These are phyloP conservation scores for Gossypium bickii DNA, from an alignment of 345 rosid genomes.

Conservation along the genomic window DNA sequence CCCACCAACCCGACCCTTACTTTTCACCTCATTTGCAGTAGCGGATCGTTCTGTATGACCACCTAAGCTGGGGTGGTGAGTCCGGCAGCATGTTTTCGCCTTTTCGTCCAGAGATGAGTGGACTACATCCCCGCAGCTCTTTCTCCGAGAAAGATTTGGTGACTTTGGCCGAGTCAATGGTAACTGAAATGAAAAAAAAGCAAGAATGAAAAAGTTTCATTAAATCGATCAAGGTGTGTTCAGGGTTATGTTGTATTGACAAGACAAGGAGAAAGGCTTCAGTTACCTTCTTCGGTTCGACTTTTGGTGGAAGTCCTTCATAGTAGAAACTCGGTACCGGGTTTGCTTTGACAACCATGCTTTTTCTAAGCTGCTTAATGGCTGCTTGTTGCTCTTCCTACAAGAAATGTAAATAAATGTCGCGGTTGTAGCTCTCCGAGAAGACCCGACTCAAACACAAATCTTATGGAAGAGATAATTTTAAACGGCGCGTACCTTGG, in stretches of 20 bases:
- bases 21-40: constrained; percentile 23
- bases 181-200: constrained; percentile 39
- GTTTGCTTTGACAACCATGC: constrained; percentile 73
- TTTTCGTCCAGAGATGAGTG: constrained; percentile 41
- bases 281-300: constrained; percentile 82
- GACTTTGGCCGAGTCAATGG: constrained; percentile 82
- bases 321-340: constrained; percentile 94
- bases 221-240: neutral
- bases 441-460: neutral
- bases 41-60: constrained; percentile 33
- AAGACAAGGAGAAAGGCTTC: neutral
- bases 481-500: constrained; percentile 42
- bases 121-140: constrained; percentile 74
- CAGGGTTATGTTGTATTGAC: neutral
- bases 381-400: constrained; percentile 99
- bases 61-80: constrained; percentile 64
- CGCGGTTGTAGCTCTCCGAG: neutral
- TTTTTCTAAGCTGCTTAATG: constrained; percentile 82
- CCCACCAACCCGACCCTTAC: constrained; percentile 24
- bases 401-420: constrained; percentile 14
- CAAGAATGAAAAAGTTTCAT: neutral
- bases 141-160: constrained; percentile 66
- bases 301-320: constrained; percentile 82
- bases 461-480: neutral
- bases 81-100: constrained; percentile 47